These are phyloP conservation scores for Fusarium floridanum DNA, from an alignment of 2,329 filamentous ascomycete species.

Conservation along the genomic window DNA sequence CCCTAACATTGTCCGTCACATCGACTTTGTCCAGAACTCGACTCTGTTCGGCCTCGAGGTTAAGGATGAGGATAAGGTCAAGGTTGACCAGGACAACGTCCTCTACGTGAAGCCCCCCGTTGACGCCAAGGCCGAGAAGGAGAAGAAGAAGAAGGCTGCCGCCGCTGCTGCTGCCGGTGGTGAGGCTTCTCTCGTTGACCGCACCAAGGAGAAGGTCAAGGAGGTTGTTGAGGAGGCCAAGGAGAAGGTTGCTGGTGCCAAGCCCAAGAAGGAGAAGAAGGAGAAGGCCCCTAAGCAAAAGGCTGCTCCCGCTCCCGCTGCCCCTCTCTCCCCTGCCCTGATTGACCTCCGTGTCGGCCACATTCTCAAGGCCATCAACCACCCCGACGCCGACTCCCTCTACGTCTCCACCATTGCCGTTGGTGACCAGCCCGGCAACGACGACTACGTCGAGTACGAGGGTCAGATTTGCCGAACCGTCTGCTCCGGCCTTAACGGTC, in stretches of 20 bases:
- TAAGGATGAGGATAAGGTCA: conserved; percentile 79
- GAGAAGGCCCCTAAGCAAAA: conserved; percentile 84
- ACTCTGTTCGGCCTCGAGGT: conserved; percentile 79
- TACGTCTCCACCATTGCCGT: conserved; percentile 96
- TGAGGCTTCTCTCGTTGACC: conserved; percentile 66
- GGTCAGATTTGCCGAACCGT: conserved; percentile 94
- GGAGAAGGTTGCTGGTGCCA: conserved; percentile 53
- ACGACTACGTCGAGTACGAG: conserved; percentile 92
- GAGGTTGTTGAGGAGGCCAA: conserved; percentile 66
- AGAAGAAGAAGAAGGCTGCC: conserved; percentile 96
- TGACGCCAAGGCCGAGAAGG: conserved; percentile 95
- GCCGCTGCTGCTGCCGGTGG: conserved; percentile 70
- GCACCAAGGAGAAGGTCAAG: conserved; percentile 71
- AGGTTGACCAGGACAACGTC: conserved; percentile 82
- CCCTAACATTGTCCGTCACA: conserved; percentile 89
- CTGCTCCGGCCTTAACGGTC: conserved; percentile 95
- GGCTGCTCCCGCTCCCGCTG: conserved; percentile 75
- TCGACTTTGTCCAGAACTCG: conserved; percentile 96
- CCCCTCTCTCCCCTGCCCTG: conserved; percentile 83
- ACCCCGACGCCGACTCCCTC: conserved; percentile 96
- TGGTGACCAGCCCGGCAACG: conserved; percentile 82
- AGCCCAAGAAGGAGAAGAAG: conserved; percentile 88
- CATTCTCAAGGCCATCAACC: conserved; percentile 94
- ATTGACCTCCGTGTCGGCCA: conserved; percentile 98
- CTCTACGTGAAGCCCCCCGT: conserved; percentile 89